Evolutionary conservation across 192 early-diverging fungal genomes (phyloP), one percentile per base, ranked within the genome.

Genomic region (Backusella sp.): DNA sequence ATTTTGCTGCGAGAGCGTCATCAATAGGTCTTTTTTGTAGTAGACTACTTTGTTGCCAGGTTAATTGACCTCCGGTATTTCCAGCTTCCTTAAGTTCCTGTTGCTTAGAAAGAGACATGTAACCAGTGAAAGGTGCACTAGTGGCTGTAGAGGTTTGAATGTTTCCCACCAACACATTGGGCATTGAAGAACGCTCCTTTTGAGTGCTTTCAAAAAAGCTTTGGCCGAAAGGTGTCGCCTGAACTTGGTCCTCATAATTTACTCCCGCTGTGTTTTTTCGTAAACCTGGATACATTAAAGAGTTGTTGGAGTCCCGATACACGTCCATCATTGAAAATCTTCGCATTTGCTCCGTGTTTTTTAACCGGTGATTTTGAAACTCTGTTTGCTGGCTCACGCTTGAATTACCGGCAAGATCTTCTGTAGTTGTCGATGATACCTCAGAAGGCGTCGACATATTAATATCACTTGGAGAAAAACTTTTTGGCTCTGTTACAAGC

Each of bases 271-370:
- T 17, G 17, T 14, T 8, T 68, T 35, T 32, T 68, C 66, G 23
- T 62, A 62, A 28, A 26, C 26, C 56, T 62, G 21, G 56, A 28
- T 62, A 62, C 11, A 62, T 62, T 26, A 14, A 4, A 28, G 56
- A 28, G 26, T 26, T 19, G 6, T 32, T 36, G 32, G 66, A 36
- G 28, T 68, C 66, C 8, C 66, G 34, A 68, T 28, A 44, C 3
- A 49, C 28, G 1, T 71, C 70, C 70, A 71, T 49, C 42, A 71
- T 71, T 15, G 70, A 71, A 32, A 49, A 71, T 7, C 70, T 41
- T 28, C 70, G 70, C 15, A 23, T 28, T 15, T 71, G 70, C 9
- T 71, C 70, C 9, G 39, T 28, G 9, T 19, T 23, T 70, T 71
- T 71, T 68, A 36, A 28, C 28, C 30, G 21, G 9, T 28, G 66